phyloP scores from a whole-genome alignment of 495 filamentous ascomycete genomes.

The Schizothecium vesticola region DNA sequence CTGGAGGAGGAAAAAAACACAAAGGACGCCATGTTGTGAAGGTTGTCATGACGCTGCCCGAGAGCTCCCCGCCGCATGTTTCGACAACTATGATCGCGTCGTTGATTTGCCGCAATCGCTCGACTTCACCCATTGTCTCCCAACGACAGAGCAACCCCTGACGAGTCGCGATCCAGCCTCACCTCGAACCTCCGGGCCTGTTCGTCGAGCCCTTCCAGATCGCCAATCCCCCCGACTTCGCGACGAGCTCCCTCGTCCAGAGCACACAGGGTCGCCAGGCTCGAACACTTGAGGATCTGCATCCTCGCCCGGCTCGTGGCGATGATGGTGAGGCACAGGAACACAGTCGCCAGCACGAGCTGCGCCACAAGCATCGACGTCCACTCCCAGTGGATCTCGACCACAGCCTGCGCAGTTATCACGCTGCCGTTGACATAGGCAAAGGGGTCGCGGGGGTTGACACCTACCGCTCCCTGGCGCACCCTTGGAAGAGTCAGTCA shows the following conservation, averaged over 20 bases:
- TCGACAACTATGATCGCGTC: too few species aligned
- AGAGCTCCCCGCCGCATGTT: too few species aligned
- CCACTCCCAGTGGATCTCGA: slow-evolving; percentile 19
- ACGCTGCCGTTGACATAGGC: slow-evolving; percentile 9
- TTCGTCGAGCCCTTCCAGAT: not conserved
- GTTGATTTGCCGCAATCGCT: not conserved
- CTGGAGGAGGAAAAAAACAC: not conserved
- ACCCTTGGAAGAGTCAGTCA: not conserved
- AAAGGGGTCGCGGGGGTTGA: not conserved
- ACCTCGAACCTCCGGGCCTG: slow-evolving; percentile 5
- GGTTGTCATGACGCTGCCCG: not conserved
- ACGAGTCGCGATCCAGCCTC: not conserved
- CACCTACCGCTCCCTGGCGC: not conserved
- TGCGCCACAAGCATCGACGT: slow-evolving; percentile 14
- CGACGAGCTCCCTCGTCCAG: slow-evolving; percentile 12
- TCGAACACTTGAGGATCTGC: slow-evolving; percentile 21
- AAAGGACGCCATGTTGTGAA: too few species aligned
- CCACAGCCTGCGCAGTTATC: slow-evolving; percentile 10
- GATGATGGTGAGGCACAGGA: slow-evolving; percentile 2
- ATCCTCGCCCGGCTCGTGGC: slow-evolving; percentile 6
- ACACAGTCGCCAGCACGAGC: slow-evolving; percentile 7
- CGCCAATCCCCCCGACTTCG: slow-evolving; percentile 7
- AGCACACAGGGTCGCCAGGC: slow-evolving; percentile 14
- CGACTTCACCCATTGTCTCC: not conserved
- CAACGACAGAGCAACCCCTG: slow-evolving; percentile 2